These are phyloP conservation scores for Coemansia sp. DNA, from an alignment of 192 early-diverging fungal genomes.

Conservation along the genomic window DNA sequence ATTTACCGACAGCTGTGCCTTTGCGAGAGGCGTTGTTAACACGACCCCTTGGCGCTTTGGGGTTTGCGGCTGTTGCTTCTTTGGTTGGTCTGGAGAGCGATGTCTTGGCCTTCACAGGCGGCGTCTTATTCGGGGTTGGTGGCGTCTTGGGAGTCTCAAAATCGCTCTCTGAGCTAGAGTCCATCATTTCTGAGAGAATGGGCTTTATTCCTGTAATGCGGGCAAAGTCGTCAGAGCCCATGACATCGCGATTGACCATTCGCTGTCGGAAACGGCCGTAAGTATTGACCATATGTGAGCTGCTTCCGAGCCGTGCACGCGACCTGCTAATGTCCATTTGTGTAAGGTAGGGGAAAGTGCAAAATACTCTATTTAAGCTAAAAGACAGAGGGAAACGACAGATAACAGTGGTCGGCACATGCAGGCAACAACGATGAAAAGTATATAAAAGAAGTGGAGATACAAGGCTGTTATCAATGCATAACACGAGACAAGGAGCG, in stretches of 20 bases:
- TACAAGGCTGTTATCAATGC: neutral
- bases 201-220: constrained; percentile 28
- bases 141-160: constrained; percentile 21
- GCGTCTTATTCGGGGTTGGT: neutral
- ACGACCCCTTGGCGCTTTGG: neutral
- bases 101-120: neutral
- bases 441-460: neutral
- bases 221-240: constrained; percentile 41
- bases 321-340: constrained; percentile 47
- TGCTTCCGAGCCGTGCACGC: constrained; percentile 29
- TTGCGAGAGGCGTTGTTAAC: neutral
- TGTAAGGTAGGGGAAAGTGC: neutral
- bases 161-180: constrained; percentile 47
- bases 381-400: neutral
- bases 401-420: neutral
- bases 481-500: neutral
- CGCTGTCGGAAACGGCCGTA: constrained; percentile 50
- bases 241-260: constrained; percentile 34
- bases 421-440: neutral
- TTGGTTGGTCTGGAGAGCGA: neutral
- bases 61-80: neutral
- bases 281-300: constrained; percentile 47
- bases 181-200: constrained; percentile 37
- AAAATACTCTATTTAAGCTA: neutral
- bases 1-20: neutral